These are phyloP conservation scores for Sphaerulina vaccinii DNA, from an alignment of 2,329 filamentous ascomycete species.

Conservation along the genomic window DNA sequence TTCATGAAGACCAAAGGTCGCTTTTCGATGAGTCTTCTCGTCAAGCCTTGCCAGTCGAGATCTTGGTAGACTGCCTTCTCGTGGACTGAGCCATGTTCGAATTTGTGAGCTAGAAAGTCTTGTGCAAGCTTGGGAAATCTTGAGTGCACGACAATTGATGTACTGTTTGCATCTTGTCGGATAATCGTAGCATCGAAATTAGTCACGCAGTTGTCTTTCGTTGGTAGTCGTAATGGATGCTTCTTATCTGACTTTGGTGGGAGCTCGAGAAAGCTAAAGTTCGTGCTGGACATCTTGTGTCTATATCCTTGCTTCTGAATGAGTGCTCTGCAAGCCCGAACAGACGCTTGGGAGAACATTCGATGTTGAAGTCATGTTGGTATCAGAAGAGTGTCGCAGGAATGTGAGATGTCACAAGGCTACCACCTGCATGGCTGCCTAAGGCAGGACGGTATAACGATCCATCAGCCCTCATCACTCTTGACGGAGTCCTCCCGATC, in stretches of 20 bases:
- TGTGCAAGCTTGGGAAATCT: conserved; percentile 29
- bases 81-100: conserved; percentile 26
- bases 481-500: no score
- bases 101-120: conserved; percentile 35
- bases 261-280: neutral
- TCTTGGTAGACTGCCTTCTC: conserved; percentile 33
- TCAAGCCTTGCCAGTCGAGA: conserved; percentile 26
- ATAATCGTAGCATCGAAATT: conserved; percentile 27
- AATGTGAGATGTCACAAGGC: no score
- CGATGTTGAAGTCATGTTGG: no score
- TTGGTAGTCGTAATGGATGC: neutral
- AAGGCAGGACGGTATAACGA: no score
- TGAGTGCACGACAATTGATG: conserved; percentile 34
- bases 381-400: no score
- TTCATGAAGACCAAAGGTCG: conserved; percentile 35
- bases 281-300: no score
- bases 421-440: no score
- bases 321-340: no score
- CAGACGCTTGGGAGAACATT: no score
- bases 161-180: conserved; percentile 27
- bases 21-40: conserved; percentile 32
- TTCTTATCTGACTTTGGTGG: neutral
- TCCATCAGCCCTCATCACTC: no score
- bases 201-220: neutral
- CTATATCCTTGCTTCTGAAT: no score